A percentile compares a stretch with the other conserved stretches of the same genome.
phyloP scores from a whole-genome alignment of 306 rosid genomes.

The Prosopis cineraria region DNA sequence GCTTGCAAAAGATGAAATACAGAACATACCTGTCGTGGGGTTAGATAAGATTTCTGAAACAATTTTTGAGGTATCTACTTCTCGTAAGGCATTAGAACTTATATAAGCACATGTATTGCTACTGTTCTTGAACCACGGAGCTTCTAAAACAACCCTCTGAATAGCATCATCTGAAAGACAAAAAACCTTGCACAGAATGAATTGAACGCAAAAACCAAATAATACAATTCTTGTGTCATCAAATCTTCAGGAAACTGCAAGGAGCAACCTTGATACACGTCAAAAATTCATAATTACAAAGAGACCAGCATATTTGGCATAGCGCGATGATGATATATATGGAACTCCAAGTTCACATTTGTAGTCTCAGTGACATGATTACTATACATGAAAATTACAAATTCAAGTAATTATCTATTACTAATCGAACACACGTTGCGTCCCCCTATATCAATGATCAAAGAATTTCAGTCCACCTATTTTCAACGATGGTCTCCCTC shows the following conservation, averaged over 20 bases:
- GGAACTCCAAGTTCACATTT: not conserved
- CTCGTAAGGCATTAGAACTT: constrained; percentile 38
- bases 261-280: not conserved
- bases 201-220: not conserved
- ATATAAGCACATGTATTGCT: constrained; percentile 34
- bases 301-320: not conserved
- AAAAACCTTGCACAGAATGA: not conserved
- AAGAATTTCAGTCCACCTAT: not conserved
- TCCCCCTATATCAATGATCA: not conserved
- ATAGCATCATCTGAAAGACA: constrained; percentile 36
- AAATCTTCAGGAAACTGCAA: not conserved
- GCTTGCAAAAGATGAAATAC: not conserved
- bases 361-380: not conserved
- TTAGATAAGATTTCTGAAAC: constrained; percentile 33
- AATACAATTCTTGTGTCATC: not conserved
- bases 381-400: not conserved
- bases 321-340: not conserved
- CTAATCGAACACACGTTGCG: not conserved
- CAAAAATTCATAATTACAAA: not conserved
- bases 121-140: constrained; percentile 44
- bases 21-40: constrained; percentile 16
- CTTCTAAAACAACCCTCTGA: constrained; percentile 35
- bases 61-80: constrained; percentile 41
- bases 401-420: not conserved
- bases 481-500: not conserved